Base-by-base conservation (phyloP, 2,329 filamentous ascomycete genomes). In the Bipolaris sorokiniana region DNA sequence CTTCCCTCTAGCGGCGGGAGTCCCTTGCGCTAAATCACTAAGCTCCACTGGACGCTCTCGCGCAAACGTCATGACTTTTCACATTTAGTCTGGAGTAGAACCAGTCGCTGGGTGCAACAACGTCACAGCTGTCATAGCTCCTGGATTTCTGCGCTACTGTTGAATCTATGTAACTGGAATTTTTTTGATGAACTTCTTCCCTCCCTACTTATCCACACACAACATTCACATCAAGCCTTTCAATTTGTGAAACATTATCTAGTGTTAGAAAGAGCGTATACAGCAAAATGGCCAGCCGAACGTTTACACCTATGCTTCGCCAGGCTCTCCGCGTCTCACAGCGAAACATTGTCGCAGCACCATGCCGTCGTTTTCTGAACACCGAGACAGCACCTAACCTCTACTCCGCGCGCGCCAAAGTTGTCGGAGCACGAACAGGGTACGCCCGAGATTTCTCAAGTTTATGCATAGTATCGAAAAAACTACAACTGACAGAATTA, bases 341-440 rank as follows among this genome's bases (percentile, higher is more conserved):
- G 16, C 56, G 40, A n/a, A 58, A 18, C 11, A 15, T 16, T 4
- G 34, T 47, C 1, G 40, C 53, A 16, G 44, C 36, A n/a, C 20
- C 57, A 1, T 45, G 57, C 11, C 63, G 67, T 9, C 74, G 76
- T 41, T 69, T 71, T 52, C 61, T 79, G 49, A 77, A 79, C 66
- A 79, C 75, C 18, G 72, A 77, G 26, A 73, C 73, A 1, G 77
- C 77, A 0, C 77, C 77, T 0, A 66, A 68, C 10, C 71, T 80
- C 2, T 79, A 79, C 63, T 66, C 76, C 0, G 74, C 76, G 4
- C 73, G 68, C 41, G 76, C 77, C 5, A 75, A 72, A 22, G 76
- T 78, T 15, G 64, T 76, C 10, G 78, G 78, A 38, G 78, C 77
- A 16, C 75, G 78, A 20, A 71, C 69, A 22, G 74, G 73, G 62